Percentiles rank a stretch among this genome's conserved stretches.
These are phyloP conservation scores for Zarea fungicola DNA, from an alignment of 2,329 filamentous ascomycete genomes.

Conservation along the genomic window DNA sequence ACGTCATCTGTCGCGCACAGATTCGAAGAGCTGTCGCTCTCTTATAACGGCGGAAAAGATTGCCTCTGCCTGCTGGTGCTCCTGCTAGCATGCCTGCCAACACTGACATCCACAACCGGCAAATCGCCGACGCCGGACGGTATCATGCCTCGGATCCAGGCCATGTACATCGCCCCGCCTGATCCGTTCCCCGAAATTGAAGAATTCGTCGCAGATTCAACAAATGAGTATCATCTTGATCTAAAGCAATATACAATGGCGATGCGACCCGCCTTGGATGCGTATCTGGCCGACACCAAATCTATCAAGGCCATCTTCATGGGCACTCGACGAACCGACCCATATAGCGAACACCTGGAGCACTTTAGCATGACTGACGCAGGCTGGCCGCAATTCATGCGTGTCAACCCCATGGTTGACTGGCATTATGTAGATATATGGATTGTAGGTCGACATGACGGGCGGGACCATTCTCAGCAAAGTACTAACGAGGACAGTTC, in stretches of 20 bases:
- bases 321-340: slow-evolving; percentile 82
- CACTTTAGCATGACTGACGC: slow-evolving; percentile 84
- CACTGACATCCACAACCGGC: slow-evolving; percentile 14
- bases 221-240: slow-evolving; percentile 66
- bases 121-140: slow-evolving; percentile 9
- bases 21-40: slow-evolving; percentile 74
- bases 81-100: slow-evolving; percentile 62
- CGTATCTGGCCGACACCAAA: slow-evolving; percentile 64
- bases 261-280: slow-evolving; percentile 75
- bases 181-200: slow-evolving; percentile 86
- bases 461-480: not conserved
- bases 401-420: slow-evolving; percentile 91
- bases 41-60: slow-evolving; percentile 98
- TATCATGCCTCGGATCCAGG: slow-evolving; percentile 48
- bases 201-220: slow-evolving; percentile 68
- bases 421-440: slow-evolving; percentile 97
- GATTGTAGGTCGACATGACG: slow-evolving; percentile 58
- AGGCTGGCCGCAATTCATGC: slow-evolving; percentile 89
- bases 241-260: slow-evolving; percentile 68
- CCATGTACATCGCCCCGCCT: slow-evolving; percentile 82
- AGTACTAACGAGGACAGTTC: slow-evolving; percentile 51
- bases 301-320: slow-evolving; percentile 55
- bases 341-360: slow-evolving; percentile 72
- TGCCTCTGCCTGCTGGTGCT: slow-evolving; percentile 88
- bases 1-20: slow-evolving; percentile 36